Conservation (phyloP, 148 eudicot species). For the Camellia japonica region DNA sequence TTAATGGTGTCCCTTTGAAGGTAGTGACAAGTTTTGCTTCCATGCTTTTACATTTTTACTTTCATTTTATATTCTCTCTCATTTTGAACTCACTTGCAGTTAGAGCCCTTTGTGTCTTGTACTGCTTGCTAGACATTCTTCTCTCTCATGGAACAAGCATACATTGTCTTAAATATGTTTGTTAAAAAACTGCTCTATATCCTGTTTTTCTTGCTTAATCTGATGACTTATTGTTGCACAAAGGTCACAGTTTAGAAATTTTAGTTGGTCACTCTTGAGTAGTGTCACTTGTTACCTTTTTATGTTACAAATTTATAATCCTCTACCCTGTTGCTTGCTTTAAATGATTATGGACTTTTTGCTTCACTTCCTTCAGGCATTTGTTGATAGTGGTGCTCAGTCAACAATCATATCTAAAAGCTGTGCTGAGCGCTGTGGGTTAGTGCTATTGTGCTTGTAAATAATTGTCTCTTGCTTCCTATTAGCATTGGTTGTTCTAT, state of each 20-base stretch:
- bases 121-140: not conserved
- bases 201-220: not conserved
- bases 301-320: not conserved
- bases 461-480: not conserved
- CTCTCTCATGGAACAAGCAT: not conserved
- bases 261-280: conserved; percentile 7
- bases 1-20: conserved; percentile 97
- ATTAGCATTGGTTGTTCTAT: not conserved
- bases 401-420: conserved; percentile 95
- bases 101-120: not conserved
- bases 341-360: not conserved
- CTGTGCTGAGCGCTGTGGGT: conserved; percentile 99
- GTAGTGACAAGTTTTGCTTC: conserved; percentile 31
- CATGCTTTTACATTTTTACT: conserved; percentile 14
- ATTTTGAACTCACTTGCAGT: not conserved
- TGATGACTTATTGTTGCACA: not conserved
- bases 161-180: not conserved
- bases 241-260: not conserved
- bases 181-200: not conserved
- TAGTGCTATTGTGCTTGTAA: conserved; percentile 23
- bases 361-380: conserved; percentile 56
- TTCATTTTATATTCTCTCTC: not conserved
- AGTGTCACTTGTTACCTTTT: not conserved
- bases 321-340: conserved; percentile 6
- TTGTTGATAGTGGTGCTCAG: conserved; percentile 99